phyloP scores from a whole-genome alignment of 106 monocot species.

The Dendrobium chrysotoxum region DNA sequence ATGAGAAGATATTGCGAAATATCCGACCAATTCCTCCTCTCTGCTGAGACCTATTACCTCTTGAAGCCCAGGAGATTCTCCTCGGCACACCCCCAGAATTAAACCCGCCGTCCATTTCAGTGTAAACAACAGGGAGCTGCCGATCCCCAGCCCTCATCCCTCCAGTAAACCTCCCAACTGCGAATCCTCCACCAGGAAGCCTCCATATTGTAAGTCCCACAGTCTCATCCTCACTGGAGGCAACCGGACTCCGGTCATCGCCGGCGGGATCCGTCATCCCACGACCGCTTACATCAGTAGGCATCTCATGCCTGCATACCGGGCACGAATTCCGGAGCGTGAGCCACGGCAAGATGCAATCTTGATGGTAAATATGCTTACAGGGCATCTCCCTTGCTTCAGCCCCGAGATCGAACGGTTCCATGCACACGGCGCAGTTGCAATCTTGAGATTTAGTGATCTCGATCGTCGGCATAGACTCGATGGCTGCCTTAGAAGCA shows the following conservation, averaged over 20 bases:
- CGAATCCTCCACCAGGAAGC: constrained; percentile 48
- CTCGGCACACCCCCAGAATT: constrained; percentile 31
- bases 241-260: background rate
- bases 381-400: constrained; percentile 37
- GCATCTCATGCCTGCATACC: constrained; percentile 29
- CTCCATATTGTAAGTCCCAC: constrained; percentile 56
- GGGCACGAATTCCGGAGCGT: constrained; percentile 26
- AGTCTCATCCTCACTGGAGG: constrained; percentile 15
- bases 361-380: constrained; percentile 34
- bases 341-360: constrained; percentile 35
- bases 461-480: constrained; percentile 51
- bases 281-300: constrained; percentile 10
- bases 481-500: constrained; percentile 38
- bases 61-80: constrained; percentile 30
- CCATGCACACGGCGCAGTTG: constrained; percentile 37
- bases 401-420: constrained; percentile 22
- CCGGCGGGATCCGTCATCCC: background rate
- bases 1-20: constrained; percentile 28
- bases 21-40: constrained; percentile 26
- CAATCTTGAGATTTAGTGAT: constrained; percentile 24
- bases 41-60: constrained; percentile 24
- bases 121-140: constrained; percentile 47
- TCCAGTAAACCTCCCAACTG: constrained; percentile 40
- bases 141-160: constrained; percentile 26
- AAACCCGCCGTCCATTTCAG: constrained; percentile 46